Evolutionary conservation across 2,329 filamentous ascomycete species (phyloP).

Genomic region (Waltergamsia citrina): DNA sequence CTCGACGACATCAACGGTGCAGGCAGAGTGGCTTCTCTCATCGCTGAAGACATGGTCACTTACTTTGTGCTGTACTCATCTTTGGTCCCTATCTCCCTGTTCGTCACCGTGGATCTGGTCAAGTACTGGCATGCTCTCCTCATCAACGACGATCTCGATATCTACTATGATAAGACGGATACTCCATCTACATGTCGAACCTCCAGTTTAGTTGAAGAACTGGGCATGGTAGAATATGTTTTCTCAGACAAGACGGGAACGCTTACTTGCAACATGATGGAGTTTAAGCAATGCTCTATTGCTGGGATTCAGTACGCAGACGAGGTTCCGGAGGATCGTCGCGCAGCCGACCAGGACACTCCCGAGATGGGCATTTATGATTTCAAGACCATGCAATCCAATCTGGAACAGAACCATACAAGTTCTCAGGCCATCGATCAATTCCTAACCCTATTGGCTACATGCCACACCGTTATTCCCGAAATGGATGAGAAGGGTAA

Average conservation of each 20-base stretch:
- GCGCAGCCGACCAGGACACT: conserved; percentile 69
- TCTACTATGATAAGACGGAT: conserved; percentile 93
- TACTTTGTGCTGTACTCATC: conserved; percentile 99
- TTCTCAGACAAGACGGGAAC: conserved; percentile 98
- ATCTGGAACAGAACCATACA: conserved; percentile 47
- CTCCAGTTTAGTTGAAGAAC: conserved; percentile 89
- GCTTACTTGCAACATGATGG: conserved; percentile 97
- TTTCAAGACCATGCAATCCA: conserved; percentile 65
- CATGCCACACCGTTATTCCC: conserved; percentile 95
- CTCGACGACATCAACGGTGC: conserved; percentile 51
- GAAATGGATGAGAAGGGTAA: conserved; percentile 71
- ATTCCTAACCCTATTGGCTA: conserved; percentile 78
- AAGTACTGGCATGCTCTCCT: conserved; percentile 98
- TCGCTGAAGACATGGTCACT: conserved; percentile 90
- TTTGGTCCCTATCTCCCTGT: conserved; percentile 91
- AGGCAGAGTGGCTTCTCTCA: conserved; percentile 56
- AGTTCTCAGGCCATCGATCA: conserved; percentile 54
- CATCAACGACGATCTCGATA: conserved; percentile 95
- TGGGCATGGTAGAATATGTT: conserved; percentile 97
- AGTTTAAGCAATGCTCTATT: conserved; percentile 92
- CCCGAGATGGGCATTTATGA: conserved; percentile 74
- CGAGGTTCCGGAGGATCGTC: conserved; percentile 82
- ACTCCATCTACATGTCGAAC: conserved; percentile 94
- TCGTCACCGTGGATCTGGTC: conserved; percentile 94
- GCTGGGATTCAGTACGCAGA: conserved; percentile 90